Base-by-base conservation (phyloP, 2,329 filamentous ascomycete species). In the Xylaria sp. region DNA sequence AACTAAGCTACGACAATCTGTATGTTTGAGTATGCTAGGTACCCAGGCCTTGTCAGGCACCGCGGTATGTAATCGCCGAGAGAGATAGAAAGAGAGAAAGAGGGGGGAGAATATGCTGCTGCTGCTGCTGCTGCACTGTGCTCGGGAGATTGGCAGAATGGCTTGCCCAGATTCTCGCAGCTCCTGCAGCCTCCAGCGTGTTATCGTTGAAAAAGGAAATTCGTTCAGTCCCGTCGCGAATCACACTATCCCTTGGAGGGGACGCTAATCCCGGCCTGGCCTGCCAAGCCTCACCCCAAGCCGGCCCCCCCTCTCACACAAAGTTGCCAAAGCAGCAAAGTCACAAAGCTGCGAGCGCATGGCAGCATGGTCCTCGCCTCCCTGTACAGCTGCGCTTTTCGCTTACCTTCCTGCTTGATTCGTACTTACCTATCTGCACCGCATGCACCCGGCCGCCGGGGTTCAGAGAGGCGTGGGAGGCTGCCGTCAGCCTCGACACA, bases 311-410 rank as follows among this genome's bases (percentile, higher is more conserved):
- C n/a, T n/a, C n/a, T n/a, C n/a, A n/a, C n/a, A n/a, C n/a, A n/a
- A n/a, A n/a, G n/a, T n/a, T n/a, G n/a, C n/a, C n/a, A n/a, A n/a
- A n/a, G n/a, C n/a, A n/a, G 50, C 57, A 57, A 39, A 49, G 18
- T 26, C 11, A 11, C 24, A 26, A 26, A 34, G 26, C 50, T 50
- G 38, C 46, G 41, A 43, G 55, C 42, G 45, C 42, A 39, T 53
- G 54, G 43, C 52, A 53, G 44, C 57, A 60, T 60, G 57, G 57
- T 56, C 57, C 58, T 54, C 57, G 57, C 57, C 57, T 57, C n/a
- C 46, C 29, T 55, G 57, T 54, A 8, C 41, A 40, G 54, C 29
- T 34, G 5, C 16, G 16, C 9, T 34, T 13, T 34, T 34, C 29
- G 29, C 29, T 34, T 6, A 34, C 29, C 11, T 34, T 34, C 5